phyloP scores from a whole-genome alignment of 805 yeast genomes.

The Ogataea populi-albae region DNA sequence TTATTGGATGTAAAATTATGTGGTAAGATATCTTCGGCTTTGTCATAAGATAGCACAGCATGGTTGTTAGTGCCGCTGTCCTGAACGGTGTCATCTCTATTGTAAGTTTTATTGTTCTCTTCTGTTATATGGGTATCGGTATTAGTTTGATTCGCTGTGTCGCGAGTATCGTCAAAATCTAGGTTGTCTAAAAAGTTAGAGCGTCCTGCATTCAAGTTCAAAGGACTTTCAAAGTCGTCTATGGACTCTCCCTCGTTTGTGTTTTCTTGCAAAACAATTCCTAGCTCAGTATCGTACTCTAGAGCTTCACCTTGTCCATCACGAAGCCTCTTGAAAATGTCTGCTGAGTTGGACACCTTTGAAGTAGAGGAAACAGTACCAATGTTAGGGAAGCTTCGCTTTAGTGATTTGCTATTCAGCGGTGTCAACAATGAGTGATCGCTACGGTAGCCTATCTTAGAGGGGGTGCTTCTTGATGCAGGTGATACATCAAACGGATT shows the following conservation, averaged over 20 bases:
- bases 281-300: constrained; percentile 27
- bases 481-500: constrained; percentile 39
- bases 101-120: no score
- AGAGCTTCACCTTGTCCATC: constrained; percentile 20
- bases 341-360: constrained; percentile 14
- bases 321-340: constrained; percentile 23
- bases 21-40: no score
- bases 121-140: no score
- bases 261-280: constrained; percentile 24
- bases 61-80: no score
- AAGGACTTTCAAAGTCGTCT: constrained; percentile 22
- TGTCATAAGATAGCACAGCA: no score
- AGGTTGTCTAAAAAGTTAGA: constrained; percentile 8
- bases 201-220: constrained; percentile 22
- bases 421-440: not conserved
- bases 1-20: no score
- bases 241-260: constrained; percentile 16
- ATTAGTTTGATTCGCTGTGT: constrained; percentile 19
- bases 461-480: constrained; percentile 20
- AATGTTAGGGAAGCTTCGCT: not conserved
- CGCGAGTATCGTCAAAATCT: constrained; percentile 7
- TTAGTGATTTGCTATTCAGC: not conserved
- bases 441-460: constrained; percentile 1
- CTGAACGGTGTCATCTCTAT: no score
- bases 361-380: not conserved